Percentiles rank a stretch among this genome's conserved stretches.
phyloP scores from a whole-genome alignment of 805 yeast species.

The Myxozyma lipomycoides region DNA sequence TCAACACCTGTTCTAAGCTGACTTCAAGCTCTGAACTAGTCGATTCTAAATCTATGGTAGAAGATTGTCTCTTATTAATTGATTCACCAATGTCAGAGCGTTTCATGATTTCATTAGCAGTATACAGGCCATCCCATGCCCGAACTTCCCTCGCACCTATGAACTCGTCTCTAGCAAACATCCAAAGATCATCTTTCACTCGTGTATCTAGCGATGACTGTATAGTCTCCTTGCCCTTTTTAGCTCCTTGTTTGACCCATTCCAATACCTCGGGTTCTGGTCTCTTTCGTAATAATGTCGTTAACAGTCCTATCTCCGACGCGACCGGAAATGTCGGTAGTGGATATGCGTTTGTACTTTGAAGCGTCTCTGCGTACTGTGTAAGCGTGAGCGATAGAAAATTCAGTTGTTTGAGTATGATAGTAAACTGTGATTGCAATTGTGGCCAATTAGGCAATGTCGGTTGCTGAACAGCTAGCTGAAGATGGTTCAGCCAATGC shows the following conservation, averaged over 20 bases:
- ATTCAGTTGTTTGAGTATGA: conserved; percentile 73
- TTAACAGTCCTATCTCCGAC: conserved; percentile 74
- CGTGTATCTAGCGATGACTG: background rate
- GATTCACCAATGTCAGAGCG: background rate
- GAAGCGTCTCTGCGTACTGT: conserved; percentile 54
- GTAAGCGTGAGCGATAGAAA: conserved; percentile 71
- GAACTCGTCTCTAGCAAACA: conserved; percentile 59
- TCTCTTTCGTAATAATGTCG: conserved; percentile 82
- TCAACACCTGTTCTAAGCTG: conserved; percentile 19
- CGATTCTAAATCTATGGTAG: background rate
- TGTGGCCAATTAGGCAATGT: conserved; percentile 55
- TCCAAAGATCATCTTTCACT: conserved; percentile 55
- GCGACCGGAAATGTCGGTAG: conserved; percentile 79
- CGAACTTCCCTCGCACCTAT: conserved; percentile 53
- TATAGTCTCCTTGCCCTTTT: conserved; percentile 32
- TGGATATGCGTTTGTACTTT: conserved; percentile 75
- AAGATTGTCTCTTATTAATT: conserved; percentile 31
- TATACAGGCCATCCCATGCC: conserved; percentile 59
- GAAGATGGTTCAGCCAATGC: conserved; percentile 22
- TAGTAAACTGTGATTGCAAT: conserved; percentile 78
- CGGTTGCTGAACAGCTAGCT: conserved; percentile 23
- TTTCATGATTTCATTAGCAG: conserved; percentile 45
- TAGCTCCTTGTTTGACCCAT: conserved; percentile 61
- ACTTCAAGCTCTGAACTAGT: conserved; percentile 7
- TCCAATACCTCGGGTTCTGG: conserved; percentile 84